Percentiles rank a stretch among this genome's conserved stretches.
Conservation (phyloP, 2,329 filamentous ascomycete species). For the Arthrobotrys sphaeroides region DNA sequence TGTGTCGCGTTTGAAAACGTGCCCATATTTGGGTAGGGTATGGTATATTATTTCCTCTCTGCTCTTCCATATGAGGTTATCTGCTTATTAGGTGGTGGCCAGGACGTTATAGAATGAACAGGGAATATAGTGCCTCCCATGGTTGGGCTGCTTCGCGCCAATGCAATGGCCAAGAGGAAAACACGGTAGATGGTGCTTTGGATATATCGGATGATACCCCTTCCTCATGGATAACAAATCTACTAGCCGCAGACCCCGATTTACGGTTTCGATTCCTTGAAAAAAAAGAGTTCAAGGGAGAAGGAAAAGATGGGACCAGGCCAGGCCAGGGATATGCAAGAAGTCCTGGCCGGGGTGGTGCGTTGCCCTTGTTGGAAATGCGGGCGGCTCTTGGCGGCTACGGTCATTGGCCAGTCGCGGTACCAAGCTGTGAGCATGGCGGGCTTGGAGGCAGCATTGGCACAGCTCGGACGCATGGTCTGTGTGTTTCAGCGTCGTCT, state of each 20-base stretch:
- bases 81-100: not conserved
- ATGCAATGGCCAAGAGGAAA: constrained; percentile 33
- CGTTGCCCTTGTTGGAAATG: constrained; percentile 35
- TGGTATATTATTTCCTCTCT: not conserved
- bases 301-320: constrained; percentile 20
- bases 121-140: constrained; percentile 19
- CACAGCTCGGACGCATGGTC: constrained; percentile 27
- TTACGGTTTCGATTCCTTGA: not conserved
- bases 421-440: constrained; percentile 8
- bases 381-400: constrained; percentile 20
- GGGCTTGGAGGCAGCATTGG: constrained; percentile 47
- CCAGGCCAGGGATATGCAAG: not conserved
- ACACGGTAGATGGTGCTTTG: constrained; percentile 34
- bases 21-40: not conserved
- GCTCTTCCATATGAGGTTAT: no score
- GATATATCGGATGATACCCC: constrained; percentile 29
- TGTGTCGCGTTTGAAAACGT: constrained; percentile 28
- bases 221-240: not conserved
- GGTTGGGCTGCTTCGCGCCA: constrained; percentile 22
- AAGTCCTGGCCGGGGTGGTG: not conserved
- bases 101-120: not conserved
- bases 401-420: constrained; percentile 15
- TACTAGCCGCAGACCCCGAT: not conserved
- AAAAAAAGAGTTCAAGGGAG: not conserved
- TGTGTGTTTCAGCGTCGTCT: constrained; percentile 47